Conservation (phyloP, 257 asterid genomes). For the Nicotiana paniculata region DNA sequence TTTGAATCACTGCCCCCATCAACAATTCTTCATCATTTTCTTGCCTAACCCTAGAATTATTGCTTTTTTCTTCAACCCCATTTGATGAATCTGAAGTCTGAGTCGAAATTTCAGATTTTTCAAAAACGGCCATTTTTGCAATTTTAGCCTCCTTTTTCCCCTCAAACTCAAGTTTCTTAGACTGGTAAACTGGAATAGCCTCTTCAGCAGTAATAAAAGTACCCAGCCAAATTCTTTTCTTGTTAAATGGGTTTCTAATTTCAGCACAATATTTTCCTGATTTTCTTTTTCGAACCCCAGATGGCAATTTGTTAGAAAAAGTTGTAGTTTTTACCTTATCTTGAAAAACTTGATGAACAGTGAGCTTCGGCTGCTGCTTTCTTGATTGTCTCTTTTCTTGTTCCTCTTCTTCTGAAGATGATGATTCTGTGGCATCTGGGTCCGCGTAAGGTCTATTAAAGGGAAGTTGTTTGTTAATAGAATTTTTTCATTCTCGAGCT, state of each 20-base stretch:
- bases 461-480: too few species aligned
- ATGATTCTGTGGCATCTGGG: neutral
- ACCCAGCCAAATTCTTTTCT: constrained; percentile 7
- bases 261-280: neutral
- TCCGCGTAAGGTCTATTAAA: neutral
- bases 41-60: neutral
- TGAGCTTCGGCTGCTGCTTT: neutral
- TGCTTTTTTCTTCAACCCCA: neutral
- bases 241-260: neutral
- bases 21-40: neutral
- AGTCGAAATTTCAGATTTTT: neutral
- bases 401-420: too few species aligned
- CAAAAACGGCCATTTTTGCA: neutral
- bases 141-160: neutral
- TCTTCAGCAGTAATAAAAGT: constrained; percentile 4
- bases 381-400: too few species aligned
- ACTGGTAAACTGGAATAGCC: neutral
- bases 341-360: neutral
- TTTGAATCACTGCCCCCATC: neutral
- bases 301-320: neutral
- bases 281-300: neutral
- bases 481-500: too few species aligned
- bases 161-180: constrained; percentile 24
- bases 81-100: neutral
- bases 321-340: neutral